phyloP scores from a whole-genome alignment of 495 filamentous ascomycete genomes.

The Trichocladium uniseriatum region DNA sequence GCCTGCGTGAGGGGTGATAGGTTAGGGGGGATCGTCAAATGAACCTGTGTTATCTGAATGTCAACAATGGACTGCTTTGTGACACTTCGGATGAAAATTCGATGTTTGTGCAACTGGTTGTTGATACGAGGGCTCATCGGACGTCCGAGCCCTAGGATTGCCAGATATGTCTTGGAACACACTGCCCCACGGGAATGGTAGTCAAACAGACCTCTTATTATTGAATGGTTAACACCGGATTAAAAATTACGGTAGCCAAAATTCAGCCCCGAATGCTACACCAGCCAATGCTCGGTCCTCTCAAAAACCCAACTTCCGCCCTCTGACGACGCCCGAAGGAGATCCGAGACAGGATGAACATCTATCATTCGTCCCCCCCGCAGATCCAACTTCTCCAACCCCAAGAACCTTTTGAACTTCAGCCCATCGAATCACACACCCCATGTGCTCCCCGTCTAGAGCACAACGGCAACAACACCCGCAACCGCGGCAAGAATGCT shows the following conservation, averaged over 20 bases:
- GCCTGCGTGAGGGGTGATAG: conserved; percentile 13
- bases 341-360: not conserved
- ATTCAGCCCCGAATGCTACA: not conserved
- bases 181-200: not conserved
- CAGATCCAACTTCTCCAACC: not conserved
- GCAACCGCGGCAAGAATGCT: conserved; percentile 27
- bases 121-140: not conserved
- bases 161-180: not conserved
- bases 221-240: conserved; percentile 1
- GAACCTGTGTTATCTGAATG: too few relatives aligned
- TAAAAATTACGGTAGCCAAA: conserved; percentile 4
- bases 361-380: too few relatives aligned
- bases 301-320: too few relatives aligned
- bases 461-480: conserved; percentile 26
- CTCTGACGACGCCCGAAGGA: not conserved
- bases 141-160: not conserved
- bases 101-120: not conserved
- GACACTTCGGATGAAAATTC: not conserved
- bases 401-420: not conserved
- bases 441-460: conserved; percentile 9
- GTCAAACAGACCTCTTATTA: not conserved
- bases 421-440: not conserved
- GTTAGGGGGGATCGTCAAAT: too few relatives aligned
- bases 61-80: not conserved
- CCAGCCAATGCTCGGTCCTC: too few relatives aligned